Conservation (phyloP, 306 rosid genomes). For the Nissolia schottii region DNA sequence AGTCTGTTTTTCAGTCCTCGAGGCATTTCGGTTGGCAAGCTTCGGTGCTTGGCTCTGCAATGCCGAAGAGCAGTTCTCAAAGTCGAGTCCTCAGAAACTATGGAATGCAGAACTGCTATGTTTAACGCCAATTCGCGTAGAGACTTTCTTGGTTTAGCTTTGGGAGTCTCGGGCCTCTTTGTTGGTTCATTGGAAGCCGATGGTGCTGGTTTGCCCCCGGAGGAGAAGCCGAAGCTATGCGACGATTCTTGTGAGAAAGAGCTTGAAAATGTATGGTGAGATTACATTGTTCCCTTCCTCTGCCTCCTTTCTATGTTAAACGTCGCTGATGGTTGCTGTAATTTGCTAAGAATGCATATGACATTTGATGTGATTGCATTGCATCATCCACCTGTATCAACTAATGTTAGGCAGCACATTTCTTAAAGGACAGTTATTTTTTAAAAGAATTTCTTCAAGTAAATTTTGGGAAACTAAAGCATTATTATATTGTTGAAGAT, state of each 20-base stretch:
- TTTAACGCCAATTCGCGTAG: slow-evolving; percentile 49
- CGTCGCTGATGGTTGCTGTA: background rate
- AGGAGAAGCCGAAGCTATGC: slow-evolving; percentile 78
- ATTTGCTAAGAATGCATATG: slow-evolving; percentile 6
- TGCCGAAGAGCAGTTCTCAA: slow-evolving; percentile 28
- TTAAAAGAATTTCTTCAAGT: background rate
- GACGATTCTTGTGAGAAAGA: slow-evolving; percentile 72
- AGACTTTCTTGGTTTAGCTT: slow-evolving; percentile 55
- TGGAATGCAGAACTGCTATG: slow-evolving; percentile 29
- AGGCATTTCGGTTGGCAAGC: slow-evolving; percentile 34
- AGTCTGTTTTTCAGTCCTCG: slow-evolving; percentile 16
- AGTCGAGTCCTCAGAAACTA: slow-evolving; percentile 26
- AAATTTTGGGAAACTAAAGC: background rate
- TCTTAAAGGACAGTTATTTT: background rate
- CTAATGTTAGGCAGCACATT: background rate
- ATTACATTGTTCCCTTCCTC: slow-evolving; percentile 40
- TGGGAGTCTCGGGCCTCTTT: slow-evolving; percentile 57
- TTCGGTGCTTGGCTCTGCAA: slow-evolving; percentile 24
- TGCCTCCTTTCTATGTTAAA: background rate
- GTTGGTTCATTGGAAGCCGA: slow-evolving; percentile 40
- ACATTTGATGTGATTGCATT: background rate
- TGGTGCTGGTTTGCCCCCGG: slow-evolving; percentile 94
- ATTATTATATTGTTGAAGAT: background rate
- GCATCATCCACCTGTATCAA: background rate
- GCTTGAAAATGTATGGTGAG: slow-evolving; percentile 99